Evolutionary conservation across 768 basidiomycete species (phyloP).

Genomic region (Suillus alpinus): DNA sequence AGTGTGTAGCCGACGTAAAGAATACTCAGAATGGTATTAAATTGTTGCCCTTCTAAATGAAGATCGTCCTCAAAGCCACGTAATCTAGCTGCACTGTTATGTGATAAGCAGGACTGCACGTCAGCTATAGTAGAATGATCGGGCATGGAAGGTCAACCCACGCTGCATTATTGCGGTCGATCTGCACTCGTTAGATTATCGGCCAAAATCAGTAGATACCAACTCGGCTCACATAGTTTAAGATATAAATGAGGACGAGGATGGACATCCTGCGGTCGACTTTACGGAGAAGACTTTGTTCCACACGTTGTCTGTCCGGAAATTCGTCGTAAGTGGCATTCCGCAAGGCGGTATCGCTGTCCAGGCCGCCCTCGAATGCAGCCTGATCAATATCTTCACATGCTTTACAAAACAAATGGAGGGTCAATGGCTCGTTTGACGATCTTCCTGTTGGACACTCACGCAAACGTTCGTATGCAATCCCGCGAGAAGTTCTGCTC

Average conservation of each 20-base stretch:
- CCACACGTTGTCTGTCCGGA: slow-evolving; percentile 33
- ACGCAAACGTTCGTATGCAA: slow-evolving; percentile 18
- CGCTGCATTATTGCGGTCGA: slow-evolving; percentile 73
- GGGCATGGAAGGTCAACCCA: slow-evolving; percentile 27
- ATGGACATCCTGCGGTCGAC: slow-evolving; percentile 35
- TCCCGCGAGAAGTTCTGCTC: slow-evolving; percentile 5
- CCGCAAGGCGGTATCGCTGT: background rate
- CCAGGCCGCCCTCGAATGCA: background rate
- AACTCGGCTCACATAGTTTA: slow-evolving; percentile 30
- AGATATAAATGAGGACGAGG: slow-evolving; percentile 32
- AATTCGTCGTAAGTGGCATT: background rate
- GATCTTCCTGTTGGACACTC: background rate
- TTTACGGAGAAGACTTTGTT: slow-evolving; percentile 40
- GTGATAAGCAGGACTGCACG: background rate
- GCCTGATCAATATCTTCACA: background rate
- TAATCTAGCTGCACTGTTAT: slow-evolving; percentile 62
- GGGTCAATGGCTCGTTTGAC: background rate
- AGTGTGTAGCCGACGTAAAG: slow-evolving; percentile 72
- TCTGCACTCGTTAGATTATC: slow-evolving; percentile 28
- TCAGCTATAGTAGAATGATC: background rate
- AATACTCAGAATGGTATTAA: slow-evolving; percentile 64
- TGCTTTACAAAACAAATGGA: slow-evolving; percentile 3
- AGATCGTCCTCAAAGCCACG: slow-evolving; percentile 72
- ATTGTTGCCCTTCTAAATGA: slow-evolving; percentile 56
- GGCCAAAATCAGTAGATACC: background rate